Evolutionary conservation across 495 filamentous ascomycete species (phyloP).

Genomic region (Annulohypoxylon moriforme): DNA sequence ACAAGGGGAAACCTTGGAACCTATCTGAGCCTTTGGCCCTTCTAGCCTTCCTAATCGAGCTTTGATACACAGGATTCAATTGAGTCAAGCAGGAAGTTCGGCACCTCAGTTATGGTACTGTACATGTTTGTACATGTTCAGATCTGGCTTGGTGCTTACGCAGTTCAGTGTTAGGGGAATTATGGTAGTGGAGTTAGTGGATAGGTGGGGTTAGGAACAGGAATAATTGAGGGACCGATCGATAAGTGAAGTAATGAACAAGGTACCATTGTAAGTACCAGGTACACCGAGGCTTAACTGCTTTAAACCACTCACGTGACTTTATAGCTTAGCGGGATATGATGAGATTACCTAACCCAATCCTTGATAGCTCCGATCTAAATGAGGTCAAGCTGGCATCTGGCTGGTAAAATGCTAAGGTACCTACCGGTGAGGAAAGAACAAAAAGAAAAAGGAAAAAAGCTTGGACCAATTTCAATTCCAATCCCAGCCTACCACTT

Average conservation of each 20-base stretch:
- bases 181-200: not conserved
- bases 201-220: not conserved
- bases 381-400: slow-evolving; percentile 1
- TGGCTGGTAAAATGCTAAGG: not conserved
- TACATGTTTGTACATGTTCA: not conserved
- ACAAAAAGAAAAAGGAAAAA: slow-evolving; percentile 5
- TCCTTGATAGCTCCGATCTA: not conserved
- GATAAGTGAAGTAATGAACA: too few species aligned
- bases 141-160: slow-evolving; percentile 29
- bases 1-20: not conserved
- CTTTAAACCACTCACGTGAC: not conserved
- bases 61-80: slow-evolving; percentile 9
- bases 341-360: slow-evolving; percentile 9
- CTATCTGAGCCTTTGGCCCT: not conserved
- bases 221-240: slow-evolving; percentile 17
- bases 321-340: slow-evolving; percentile 1
- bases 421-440: slow-evolving; percentile 6
- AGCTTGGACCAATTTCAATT: slow-evolving; percentile 31
- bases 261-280: not conserved
- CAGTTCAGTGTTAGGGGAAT: not conserved
- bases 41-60: slow-evolving; percentile 36
- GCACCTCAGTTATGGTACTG: slow-evolving; percentile 16
- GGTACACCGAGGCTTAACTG: not conserved
- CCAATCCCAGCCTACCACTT: not conserved
- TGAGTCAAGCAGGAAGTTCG: slow-evolving; percentile 32